Conservation (phyloP, 176 grass and related monocot species). For the Microstegium vimineum region DNA sequence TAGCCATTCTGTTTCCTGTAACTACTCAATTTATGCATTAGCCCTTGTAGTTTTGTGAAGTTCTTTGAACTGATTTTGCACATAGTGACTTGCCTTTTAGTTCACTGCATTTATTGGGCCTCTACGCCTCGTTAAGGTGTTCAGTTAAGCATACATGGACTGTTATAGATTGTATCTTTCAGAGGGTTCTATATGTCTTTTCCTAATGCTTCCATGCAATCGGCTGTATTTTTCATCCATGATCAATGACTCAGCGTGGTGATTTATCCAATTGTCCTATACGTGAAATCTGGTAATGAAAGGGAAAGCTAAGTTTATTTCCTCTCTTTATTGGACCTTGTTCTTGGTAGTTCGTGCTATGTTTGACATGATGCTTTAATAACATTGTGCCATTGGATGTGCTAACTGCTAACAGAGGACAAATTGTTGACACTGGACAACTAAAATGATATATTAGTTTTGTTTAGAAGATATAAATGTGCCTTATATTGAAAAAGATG, state of each 20-base stretch:
- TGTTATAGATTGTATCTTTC: background rate
- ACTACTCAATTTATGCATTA: background rate
- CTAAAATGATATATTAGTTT: background rate
- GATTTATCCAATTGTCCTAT: background rate
- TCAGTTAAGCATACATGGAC: background rate
- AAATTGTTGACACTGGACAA: background rate
- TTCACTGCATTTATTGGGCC: background rate
- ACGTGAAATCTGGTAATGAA: background rate
- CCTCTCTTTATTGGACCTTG: background rate
- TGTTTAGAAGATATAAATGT: background rate
- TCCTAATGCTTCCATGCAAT: background rate
- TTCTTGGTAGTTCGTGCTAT: background rate
- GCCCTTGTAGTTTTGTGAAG: background rate
- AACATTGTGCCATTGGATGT: background rate
- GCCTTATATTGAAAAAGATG: background rate
- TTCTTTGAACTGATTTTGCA: background rate
- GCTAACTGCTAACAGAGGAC: background rate
- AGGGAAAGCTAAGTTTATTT: background rate
- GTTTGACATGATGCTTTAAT: background rate
- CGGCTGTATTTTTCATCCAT: background rate
- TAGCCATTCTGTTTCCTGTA: background rate
- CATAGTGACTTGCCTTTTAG: background rate
- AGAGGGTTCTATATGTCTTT: background rate
- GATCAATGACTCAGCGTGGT: background rate
- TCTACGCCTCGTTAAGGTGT: background rate